These are phyloP conservation scores for Ajuga chamaepitys DNA, from an alignment of 257 asterid species.

Conservation along the genomic window DNA sequence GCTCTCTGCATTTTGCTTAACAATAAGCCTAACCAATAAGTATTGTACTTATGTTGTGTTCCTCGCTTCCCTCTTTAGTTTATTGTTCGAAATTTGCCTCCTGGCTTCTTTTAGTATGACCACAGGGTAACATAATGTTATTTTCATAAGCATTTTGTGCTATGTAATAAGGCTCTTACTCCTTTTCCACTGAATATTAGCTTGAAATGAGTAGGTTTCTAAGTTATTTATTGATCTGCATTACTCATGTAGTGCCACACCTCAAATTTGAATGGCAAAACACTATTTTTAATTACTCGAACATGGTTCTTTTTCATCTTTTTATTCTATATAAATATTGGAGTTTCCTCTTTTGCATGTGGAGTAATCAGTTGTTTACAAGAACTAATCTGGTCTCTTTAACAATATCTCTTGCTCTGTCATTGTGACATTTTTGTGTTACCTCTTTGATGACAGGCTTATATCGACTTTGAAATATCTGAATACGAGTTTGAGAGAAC, in stretches of 20 bases:
- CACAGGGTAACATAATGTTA: background rate
- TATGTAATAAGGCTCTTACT: background rate
- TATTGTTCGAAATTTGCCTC: background rate
- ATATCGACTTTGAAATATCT: slow-evolving; percentile 90
- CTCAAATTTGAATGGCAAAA: background rate
- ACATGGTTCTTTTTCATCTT: background rate
- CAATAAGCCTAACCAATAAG: background rate
- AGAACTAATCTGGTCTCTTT: slow-evolving; percentile 1
- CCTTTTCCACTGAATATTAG: background rate
- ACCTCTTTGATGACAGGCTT: slow-evolving; percentile 49
- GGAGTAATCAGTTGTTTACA: background rate
- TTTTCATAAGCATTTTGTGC: background rate
- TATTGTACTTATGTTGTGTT: background rate
- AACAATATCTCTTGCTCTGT: background rate
- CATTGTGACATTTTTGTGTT: slow-evolving; percentile 6
- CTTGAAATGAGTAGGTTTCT: background rate
- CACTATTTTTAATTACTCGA: background rate
- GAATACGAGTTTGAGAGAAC: slow-evolving; percentile 78
- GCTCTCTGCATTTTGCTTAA: background rate
- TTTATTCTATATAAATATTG: background rate
- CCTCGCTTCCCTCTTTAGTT: background rate
- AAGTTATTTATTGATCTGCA: background rate
- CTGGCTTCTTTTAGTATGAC: background rate
- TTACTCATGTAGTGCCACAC: background rate
- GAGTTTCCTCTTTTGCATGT: background rate